Evolutionary conservation across 2,329 filamentous ascomycete species (phyloP).

Genomic region (Aspergillus melleus): DNA sequence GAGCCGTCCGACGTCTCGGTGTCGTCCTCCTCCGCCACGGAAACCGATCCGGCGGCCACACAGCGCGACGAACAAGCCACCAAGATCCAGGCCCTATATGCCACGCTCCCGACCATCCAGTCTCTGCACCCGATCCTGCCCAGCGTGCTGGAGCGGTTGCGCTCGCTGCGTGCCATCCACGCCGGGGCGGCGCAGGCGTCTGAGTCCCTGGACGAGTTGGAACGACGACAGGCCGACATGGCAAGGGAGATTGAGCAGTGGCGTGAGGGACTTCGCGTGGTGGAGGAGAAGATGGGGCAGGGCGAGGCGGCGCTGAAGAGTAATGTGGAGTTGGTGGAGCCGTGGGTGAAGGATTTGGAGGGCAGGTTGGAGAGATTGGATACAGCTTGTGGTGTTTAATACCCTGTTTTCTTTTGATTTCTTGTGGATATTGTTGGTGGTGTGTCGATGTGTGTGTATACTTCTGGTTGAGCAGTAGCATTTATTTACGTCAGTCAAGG

Average conservation of each 20-base stretch:
- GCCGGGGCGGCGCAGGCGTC: slow-evolving; percentile 80
- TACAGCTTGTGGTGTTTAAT: neutral
- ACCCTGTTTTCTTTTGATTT: neutral
- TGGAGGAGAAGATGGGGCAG: slow-evolving; percentile 72
- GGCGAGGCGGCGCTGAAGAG: slow-evolving; percentile 69
- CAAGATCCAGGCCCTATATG: slow-evolving; percentile 90
- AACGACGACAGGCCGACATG: slow-evolving; percentile 79
- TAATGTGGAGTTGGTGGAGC: slow-evolving; percentile 83
- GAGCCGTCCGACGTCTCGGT: slow-evolving; percentile 29
- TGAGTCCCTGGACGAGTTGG: slow-evolving; percentile 73
- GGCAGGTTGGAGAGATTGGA: slow-evolving; percentile 66
- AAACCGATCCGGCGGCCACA: slow-evolving; percentile 53
- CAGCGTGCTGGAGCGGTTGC: slow-evolving; percentile 77
- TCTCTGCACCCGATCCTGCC: slow-evolving; percentile 81
- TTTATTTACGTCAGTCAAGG: too few species aligned
- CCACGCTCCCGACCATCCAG: slow-evolving; percentile 84
- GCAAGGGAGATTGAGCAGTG: slow-evolving; percentile 80
- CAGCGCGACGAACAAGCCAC: slow-evolving; percentile 66
- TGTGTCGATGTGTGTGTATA: too few species aligned
- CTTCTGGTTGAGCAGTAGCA: too few species aligned
- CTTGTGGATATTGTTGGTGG: neutral
- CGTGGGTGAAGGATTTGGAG: slow-evolving; percentile 87
- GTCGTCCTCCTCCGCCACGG: slow-evolving; percentile 44
- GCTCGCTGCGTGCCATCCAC: slow-evolving; percentile 81
- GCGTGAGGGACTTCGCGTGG: slow-evolving; percentile 75